A percentile compares a stretch with the other conserved stretches of the same genome.
These are phyloP conservation scores for Neonectria coccinea DNA, from an alignment of 2,329 filamentous ascomycete genomes.

Conservation along the genomic window DNA sequence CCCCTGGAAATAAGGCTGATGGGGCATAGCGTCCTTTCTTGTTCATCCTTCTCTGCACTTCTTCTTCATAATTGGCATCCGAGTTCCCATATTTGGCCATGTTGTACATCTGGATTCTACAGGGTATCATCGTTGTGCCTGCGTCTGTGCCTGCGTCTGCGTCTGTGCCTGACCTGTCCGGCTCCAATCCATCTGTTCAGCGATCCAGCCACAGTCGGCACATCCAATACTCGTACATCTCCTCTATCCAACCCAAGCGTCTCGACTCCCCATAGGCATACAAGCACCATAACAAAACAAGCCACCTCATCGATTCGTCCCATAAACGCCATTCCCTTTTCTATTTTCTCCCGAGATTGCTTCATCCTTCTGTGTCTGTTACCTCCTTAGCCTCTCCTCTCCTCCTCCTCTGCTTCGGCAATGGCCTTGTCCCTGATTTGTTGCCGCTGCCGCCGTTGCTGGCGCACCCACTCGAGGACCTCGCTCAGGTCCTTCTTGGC, in stretches of 20 bases:
- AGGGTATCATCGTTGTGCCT: slow-evolving; percentile 21
- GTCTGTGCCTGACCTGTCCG: not conserved
- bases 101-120: slow-evolving; percentile 27
- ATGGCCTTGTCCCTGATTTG: slow-evolving; percentile 8
- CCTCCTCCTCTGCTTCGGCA: slow-evolving; percentile 15
- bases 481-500: slow-evolving; percentile 42
- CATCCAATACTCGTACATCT: slow-evolving; percentile 25
- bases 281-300: slow-evolving; percentile 3
- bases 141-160: not conserved
- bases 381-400: slow-evolving; percentile 7
- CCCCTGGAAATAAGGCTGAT: slow-evolving; percentile 10
- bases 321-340: slow-evolving; percentile 26
- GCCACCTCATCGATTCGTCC: slow-evolving; percentile 19
- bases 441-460: slow-evolving; percentile 20
- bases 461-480: slow-evolving; percentile 40
- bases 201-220: not conserved
- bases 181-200: slow-evolving; percentile 3
- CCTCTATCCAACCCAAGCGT: slow-evolving; percentile 10
- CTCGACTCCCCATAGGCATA: not conserved
- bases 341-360: not conserved
- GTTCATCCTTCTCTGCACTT: slow-evolving; percentile 5
- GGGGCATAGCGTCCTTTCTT: not conserved
- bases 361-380: slow-evolving; percentile 2
- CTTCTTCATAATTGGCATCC: not conserved
- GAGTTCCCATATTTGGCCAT: slow-evolving; percentile 12